These are phyloP conservation scores for Kalanchoe fedtschenkoi DNA, from an alignment of 164 flowering plant species.

Conservation along the genomic window DNA sequence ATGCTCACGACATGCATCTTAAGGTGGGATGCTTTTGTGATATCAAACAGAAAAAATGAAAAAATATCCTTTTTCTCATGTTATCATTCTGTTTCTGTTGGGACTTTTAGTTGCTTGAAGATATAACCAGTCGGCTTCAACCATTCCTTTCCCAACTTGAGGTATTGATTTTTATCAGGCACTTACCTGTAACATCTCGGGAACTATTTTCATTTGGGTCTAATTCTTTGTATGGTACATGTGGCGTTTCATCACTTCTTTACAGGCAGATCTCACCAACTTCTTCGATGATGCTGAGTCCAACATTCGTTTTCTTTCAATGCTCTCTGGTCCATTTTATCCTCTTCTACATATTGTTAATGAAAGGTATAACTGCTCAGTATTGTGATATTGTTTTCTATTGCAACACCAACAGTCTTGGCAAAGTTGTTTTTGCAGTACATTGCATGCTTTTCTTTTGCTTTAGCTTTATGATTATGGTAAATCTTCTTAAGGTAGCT, in stretches of 20 bases:
- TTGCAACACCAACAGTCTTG: background rate
- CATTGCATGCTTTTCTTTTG: background rate
- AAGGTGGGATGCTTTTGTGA: conserved; percentile 43
- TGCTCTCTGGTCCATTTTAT: conserved; percentile 90
- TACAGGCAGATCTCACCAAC: conserved; percentile 64
- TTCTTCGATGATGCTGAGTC: conserved; percentile 59
- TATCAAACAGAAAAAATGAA: background rate
- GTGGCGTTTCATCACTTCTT: conserved; percentile 7
- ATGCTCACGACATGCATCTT: conserved; percentile 64
- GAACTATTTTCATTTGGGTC: background rate
- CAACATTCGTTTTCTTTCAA: conserved; percentile 64
- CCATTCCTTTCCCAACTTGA: conserved; percentile 84
- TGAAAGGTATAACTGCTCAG: conserved; percentile 46
- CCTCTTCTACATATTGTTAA: conserved; percentile 63
- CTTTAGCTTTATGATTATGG: background rate
- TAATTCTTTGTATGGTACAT: conserved; percentile 4
- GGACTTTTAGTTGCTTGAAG: conserved; percentile 77
- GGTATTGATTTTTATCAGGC: conserved; percentile 29
- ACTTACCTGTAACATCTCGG: background rate
- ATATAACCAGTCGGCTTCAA: conserved; percentile 58
- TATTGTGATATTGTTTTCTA: background rate
- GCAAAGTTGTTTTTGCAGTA: background rate
- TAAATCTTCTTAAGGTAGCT: too few species aligned
- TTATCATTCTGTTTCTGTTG: conserved; percentile 24
- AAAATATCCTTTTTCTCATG: conserved; percentile 11